Conservation (phyloP, 805 yeast species). For the Ogataea naganishii region DNA sequence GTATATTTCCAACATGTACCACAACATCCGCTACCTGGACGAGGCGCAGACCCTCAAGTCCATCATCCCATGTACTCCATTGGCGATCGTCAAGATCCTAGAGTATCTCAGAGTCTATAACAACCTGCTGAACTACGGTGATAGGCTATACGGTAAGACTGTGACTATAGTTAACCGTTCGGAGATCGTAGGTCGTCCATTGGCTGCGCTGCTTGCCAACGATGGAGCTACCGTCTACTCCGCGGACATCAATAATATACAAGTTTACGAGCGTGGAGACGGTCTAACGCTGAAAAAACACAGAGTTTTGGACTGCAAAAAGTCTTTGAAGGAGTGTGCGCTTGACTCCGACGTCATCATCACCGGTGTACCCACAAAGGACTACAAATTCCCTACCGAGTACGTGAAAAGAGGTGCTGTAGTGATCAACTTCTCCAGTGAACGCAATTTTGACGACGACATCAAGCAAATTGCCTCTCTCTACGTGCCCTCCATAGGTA, state of each 20-base stretch:
- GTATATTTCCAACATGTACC: conserved; percentile 91
- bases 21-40: conserved; percentile 81
- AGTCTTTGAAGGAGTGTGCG: conserved; percentile 57
- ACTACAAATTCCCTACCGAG: conserved; percentile 80
- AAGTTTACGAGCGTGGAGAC: conserved; percentile 90
- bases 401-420: conserved; percentile 81
- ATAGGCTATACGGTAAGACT: conserved; percentile 88
- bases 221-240: conserved; percentile 97
- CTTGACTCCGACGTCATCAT: conserved; percentile 81
- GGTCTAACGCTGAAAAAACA: conserved; percentile 78
- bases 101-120: conserved; percentile 89
- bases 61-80: conserved; percentile 92
- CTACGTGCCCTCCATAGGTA: conserved; percentile 93
- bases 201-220: conserved; percentile 91
- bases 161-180: conserved; percentile 86
- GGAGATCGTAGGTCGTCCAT: conserved; percentile 95
- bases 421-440: conserved; percentile 82
- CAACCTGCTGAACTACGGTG: conserved; percentile 73
- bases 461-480: conserved; percentile 82
- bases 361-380: conserved; percentile 87
- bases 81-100: conserved; percentile 87
- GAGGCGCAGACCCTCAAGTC: conserved; percentile 58
- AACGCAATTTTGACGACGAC: conserved; percentile 76
- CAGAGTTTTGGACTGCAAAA: conserved; percentile 53
- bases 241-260: conserved; percentile 79